Evolutionary conservation across 768 basidiomycete species (phyloP).

Genomic region (Mycena crocata): DNA sequence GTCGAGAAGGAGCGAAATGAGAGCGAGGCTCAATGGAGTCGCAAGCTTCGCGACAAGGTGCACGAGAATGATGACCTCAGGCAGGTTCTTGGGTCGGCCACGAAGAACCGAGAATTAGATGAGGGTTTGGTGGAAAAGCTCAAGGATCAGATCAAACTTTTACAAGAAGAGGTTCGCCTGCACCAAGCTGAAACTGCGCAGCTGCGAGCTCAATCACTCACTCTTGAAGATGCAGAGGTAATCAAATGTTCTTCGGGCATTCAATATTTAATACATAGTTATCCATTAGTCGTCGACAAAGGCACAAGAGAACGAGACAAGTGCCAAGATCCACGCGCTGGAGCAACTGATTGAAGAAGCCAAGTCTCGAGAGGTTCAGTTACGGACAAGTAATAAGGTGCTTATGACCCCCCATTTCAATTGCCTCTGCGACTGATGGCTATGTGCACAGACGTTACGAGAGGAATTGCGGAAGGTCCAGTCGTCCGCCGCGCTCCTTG

Average conservation of each 20-base stretch:
- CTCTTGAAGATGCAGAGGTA: slow-evolving; percentile 74
- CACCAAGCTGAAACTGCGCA: slow-evolving; percentile 68
- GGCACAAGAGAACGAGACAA: slow-evolving; percentile 59
- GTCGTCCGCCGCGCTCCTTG: slow-evolving; percentile 89
- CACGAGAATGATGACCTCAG: slow-evolving; percentile 83
- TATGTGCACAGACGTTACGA: slow-evolving; percentile 72
- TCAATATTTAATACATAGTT: slow-evolving; percentile 5
- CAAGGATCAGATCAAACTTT: slow-evolving; percentile 64
- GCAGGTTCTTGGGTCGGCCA: slow-evolving; percentile 64
- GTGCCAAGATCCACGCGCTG: slow-evolving; percentile 60
- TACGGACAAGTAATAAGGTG: slow-evolving; percentile 85
- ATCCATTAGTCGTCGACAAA: slow-evolving; percentile 46
- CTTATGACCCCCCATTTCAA: slow-evolving; percentile 19
- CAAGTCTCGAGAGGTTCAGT: slow-evolving; percentile 74
- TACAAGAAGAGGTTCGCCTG: slow-evolving; percentile 59
- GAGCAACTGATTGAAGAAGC: slow-evolving; percentile 81
- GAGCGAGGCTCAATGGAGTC: slow-evolving; percentile 90
- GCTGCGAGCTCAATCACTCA: slow-evolving; percentile 60
- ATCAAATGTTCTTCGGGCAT: slow-evolving; percentile 23
- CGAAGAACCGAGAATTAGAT: slow-evolving; percentile 70
- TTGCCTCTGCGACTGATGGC: slow-evolving; percentile 21
- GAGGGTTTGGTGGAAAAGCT: slow-evolving; percentile 62
- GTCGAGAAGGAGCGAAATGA: slow-evolving; percentile 89
- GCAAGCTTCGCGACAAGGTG: slow-evolving; percentile 81
- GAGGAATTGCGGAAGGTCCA: slow-evolving; percentile 97